phyloP scores from a whole-genome alignment of 1,284 basidiomycete genomes.

The Moesziomyces parantarcticus region DNA sequence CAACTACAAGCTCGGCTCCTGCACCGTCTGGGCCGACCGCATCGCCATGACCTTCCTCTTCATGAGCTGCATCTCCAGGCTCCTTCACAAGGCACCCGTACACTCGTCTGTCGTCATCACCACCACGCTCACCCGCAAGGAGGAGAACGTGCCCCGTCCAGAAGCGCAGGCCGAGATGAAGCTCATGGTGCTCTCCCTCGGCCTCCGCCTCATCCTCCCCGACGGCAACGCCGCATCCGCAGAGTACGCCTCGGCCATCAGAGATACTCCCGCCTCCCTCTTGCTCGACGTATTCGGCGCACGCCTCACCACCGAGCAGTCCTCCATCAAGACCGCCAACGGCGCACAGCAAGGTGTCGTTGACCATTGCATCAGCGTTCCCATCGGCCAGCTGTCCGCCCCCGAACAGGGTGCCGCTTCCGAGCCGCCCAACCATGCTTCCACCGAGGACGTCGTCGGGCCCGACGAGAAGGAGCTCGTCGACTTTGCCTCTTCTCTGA shows the following conservation, averaged over 20 bases:
- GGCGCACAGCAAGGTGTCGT: conserved; percentile 19
- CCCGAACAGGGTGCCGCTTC: conserved; percentile 2
- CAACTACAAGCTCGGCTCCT: conserved; percentile 35
- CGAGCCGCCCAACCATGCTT: neutral
- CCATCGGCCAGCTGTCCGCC: conserved; percentile 21
- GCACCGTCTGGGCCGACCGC: conserved; percentile 35
- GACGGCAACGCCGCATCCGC: conserved; percentile 2
- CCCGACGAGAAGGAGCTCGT: conserved; percentile 34
- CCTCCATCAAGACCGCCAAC: conserved; percentile 3
- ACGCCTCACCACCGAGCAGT: conserved; percentile 19
- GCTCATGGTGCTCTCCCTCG: conserved; percentile 35
- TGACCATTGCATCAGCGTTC: conserved; percentile 28
- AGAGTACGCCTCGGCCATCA: conserved; percentile 21
- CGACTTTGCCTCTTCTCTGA: conserved; percentile 18
- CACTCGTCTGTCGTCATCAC: conserved; percentile 23
- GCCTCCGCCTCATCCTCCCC: conserved; percentile 27
- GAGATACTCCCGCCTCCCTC: conserved; percentile 16
- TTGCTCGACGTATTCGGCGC: conserved; percentile 40
- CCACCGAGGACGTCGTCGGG: conserved; percentile 10
- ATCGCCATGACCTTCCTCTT: conserved; percentile 29
- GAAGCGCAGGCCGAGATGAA: conserved; percentile 18
- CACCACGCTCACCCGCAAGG: conserved; percentile 21
- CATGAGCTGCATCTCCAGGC: conserved; percentile 39
- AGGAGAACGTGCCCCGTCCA: conserved; percentile 8
- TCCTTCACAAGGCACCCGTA: conserved; percentile 24